A percentile compares a stretch with the other conserved stretches of the same genome.
Conservation (phyloP, 768 basidiomycete species). For the Termitomyces titanicus region DNA sequence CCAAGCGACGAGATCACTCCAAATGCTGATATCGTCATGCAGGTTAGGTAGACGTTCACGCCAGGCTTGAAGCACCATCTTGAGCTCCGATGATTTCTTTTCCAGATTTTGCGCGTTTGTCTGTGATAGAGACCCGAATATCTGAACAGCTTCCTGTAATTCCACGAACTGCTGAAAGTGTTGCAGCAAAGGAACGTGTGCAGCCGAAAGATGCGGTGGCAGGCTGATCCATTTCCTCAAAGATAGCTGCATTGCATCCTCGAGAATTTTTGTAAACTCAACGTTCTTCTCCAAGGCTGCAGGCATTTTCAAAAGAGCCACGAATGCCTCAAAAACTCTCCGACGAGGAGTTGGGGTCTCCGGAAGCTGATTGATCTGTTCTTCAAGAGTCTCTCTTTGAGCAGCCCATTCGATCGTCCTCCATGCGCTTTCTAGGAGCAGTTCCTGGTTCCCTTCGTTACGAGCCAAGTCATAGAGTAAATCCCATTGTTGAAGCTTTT, state of each 20-base stretch:
- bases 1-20: slow-evolving; percentile 99
- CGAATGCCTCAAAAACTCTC: slow-evolving; percentile 95
- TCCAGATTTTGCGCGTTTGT: slow-evolving; percentile 90
- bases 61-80: slow-evolving; percentile 96
- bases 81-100: slow-evolving; percentile 92
- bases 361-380: slow-evolving; percentile 72
- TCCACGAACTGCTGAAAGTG: slow-evolving; percentile 99
- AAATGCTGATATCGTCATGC: slow-evolving; percentile 96
- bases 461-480: slow-evolving; percentile 87
- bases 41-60: slow-evolving; percentile 93
- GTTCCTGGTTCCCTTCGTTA: slow-evolving; percentile 85
- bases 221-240: slow-evolving; percentile 94
- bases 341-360: slow-evolving; percentile 94
- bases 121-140: slow-evolving; percentile 84
- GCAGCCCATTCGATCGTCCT: slow-evolving; percentile 89
- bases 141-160: slow-evolving; percentile 91
- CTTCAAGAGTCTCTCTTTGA: slow-evolving; percentile 72
- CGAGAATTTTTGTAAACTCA: slow-evolving; percentile 84
- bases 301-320: slow-evolving; percentile 83
- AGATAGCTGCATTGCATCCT: slow-evolving; percentile 95
- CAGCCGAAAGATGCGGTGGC: slow-evolving; percentile 82
- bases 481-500: slow-evolving; percentile 99
- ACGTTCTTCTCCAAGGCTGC: slow-evolving; percentile 77
- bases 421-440: slow-evolving; percentile 96
- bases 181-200: slow-evolving; percentile 91